Evolutionary conservation across 83 land plant genomes (phyloP), one percentile per base, ranked within the genome.

Genomic region (Picea abies): DNA sequence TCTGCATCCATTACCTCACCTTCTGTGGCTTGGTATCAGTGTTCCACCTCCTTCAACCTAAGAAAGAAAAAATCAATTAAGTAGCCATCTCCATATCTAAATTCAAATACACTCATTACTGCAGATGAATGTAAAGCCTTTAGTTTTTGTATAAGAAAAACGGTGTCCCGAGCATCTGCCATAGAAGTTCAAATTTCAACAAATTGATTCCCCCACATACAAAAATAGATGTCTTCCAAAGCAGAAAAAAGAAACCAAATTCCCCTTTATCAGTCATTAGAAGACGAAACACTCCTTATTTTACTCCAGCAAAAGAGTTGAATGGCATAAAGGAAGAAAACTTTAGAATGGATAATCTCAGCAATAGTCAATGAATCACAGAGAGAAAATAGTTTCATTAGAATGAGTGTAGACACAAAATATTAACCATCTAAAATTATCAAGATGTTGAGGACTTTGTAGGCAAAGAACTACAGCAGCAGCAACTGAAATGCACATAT

Each of bases 1-100:
- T 72, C 56, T n/a, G 20, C 49, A 44, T 72, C 41, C 52, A 41
- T 41, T 9, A 72, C 76, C 22, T 72, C 49, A 39, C 19, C 9
- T 39, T 41, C 41, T 41, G 76, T 41, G 49, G 76, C 49, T 41
- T 47, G 52, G 76, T 47, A 72, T 47, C 41, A 72, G 15, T 20
- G 20, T 72, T 72, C 76, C 47, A 69, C 17, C 44, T 20, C 12
- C 76, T 72, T 72, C 25, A 72, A 72, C 76, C 22, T 41, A 37
- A 72, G 37, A 72, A 39, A 20, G 22, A 72, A 8, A 72, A 41
- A 20, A 39, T 72, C 10, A 0, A 47, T 47, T 47, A 47, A 7
- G 9, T 47, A 47, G 52, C 2, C n/a, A 35, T 41, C 76, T 72
- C 47, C 75, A 35, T 9, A 41, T 41, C 41, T n/a, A 41, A 72